Percentiles rank a stretch among this genome's conserved stretches.
Evolutionary conservation across 768 basidiomycete species (phyloP).

Genomic region (Tricholoma sp.): DNA sequence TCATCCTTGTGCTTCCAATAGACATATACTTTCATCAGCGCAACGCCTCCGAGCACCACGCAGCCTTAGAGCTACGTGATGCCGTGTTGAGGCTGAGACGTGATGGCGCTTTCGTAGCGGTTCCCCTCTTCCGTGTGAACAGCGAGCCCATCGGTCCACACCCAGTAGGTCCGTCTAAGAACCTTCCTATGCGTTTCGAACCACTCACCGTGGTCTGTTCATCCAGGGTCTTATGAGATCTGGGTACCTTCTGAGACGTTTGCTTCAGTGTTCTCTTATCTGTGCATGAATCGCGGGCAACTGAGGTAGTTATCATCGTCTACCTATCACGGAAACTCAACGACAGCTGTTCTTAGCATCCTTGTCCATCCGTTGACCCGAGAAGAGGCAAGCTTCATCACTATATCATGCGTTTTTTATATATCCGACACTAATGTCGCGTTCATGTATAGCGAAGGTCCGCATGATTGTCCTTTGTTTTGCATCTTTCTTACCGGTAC

Average conservation of each 20-base stretch:
- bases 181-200: too few relatives aligned
- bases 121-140: conserved; percentile 71
- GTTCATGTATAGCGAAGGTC: conserved; percentile 42
- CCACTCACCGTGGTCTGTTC: background rate
- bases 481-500: background rate
- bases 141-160: conserved; percentile 67
- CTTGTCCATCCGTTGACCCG: conserved; percentile 72
- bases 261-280: conserved; percentile 69
- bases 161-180: conserved; percentile 53
- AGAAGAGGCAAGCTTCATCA: conserved; percentile 50
- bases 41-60: conserved; percentile 55
- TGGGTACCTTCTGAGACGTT: conserved; percentile 79
- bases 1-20: conserved; percentile 20
- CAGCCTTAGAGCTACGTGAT: conserved; percentile 64
- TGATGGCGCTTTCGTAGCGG: conserved; percentile 77
- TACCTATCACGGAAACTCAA: background rate
- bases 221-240: conserved; percentile 71
- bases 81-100: conserved; percentile 65
- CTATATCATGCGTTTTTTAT: background rate
- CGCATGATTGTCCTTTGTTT: conserved; percentile 13
- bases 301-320: conserved; percentile 45
- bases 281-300: conserved; percentile 60
- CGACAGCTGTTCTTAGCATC: conserved; percentile 38
- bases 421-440: conserved; percentile 1
- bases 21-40: conserved; percentile 79